These are phyloP conservation scores for Hypoxylon cercidicola DNA, from an alignment of 495 filamentous ascomycete genomes.

Conservation along the genomic window DNA sequence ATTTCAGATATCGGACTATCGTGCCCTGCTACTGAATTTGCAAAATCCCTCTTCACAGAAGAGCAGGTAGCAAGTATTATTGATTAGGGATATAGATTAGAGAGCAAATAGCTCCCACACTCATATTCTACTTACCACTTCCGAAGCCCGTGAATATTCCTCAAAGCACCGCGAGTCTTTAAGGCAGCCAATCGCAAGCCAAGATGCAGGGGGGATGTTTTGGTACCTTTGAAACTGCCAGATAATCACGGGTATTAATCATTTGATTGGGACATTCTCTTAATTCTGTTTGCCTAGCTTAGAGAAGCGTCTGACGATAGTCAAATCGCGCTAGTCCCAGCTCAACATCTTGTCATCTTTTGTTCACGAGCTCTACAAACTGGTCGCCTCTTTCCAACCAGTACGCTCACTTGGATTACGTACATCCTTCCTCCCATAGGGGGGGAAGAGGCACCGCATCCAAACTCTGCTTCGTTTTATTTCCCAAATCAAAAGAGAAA, in stretches of 20 bases:
- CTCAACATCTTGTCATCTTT: constrained; percentile 26
- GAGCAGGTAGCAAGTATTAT: no score
- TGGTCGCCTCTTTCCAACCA: constrained; percentile 25
- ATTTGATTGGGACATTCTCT: no score
- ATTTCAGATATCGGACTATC: neutral
- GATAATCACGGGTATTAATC: no score
- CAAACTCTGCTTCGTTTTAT: constrained; percentile 8
- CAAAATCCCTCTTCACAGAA: neutral
- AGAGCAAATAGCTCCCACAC: no score
- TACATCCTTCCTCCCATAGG: constrained; percentile 21
- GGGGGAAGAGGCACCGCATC: constrained; percentile 4
- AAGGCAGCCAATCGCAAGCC: no score
- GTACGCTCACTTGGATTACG: constrained; percentile 32
- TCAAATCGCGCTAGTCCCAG: neutral
- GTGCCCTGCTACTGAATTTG: neutral
- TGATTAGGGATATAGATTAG: no score
- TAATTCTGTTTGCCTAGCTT: constrained; percentile 1
- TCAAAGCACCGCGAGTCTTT: no score
- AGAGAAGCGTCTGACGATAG: neutral
- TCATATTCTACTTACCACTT: no score
- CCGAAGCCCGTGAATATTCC: no score
- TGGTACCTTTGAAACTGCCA: no score
- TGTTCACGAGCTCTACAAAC: constrained; percentile 35
- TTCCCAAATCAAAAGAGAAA: constrained; percentile 22
- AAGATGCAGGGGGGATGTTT: no score